Evolutionary conservation across 75 land plant genomes (phyloP), one percentile per base, ranked within the genome.

Genomic region (Selaginella moellendorffii): DNA sequence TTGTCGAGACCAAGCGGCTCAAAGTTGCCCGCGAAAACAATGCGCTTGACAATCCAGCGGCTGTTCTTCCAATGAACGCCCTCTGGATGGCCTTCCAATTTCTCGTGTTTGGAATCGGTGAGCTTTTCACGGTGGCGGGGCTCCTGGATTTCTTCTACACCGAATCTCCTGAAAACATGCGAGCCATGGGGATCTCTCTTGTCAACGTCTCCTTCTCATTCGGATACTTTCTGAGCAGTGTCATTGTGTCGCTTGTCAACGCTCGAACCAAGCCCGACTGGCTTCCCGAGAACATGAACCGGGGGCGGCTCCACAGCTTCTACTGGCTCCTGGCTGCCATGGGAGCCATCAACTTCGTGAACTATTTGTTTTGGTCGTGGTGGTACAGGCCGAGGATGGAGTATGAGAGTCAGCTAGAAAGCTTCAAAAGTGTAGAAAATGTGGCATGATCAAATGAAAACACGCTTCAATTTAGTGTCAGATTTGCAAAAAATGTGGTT

Each of bases 211-310:
- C 59, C n/a, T n/a, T 56, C 59, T 8, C 59, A 2, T n/a, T 56
- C 24, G 59, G 59, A 19, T 56, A 21, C 59, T 56, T 21, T 24
- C 59, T 56, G 5, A 56, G 59, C 59, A 9, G n/a, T 56, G 8
- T 56, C 5, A 2, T 56, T 5, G 59, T 56, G 5, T 21, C 59
- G 17, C 5, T 56, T 21, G 59, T 56, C 9, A 8, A 56, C 8
- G 9, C 8, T 5, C 9, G 5, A 0, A 62, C 63, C 27, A 29
- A 14, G 25, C n/a, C 19, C 9, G 59, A 19, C n/a, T 27, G 59
- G 59, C 59, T 56, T 56, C 59, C 59, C 8, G 5, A 56, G 2
- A 56, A 56, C 59, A 56, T 56, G 5, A 56, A 56, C 59, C 8
- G 59, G 25, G 24, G 59, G 5, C 5, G n/a, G n/a, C 59, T 56